Base-by-base conservation (phyloP, 768 basidiomycete genomes). In the Dendrothele bispora region DNA sequence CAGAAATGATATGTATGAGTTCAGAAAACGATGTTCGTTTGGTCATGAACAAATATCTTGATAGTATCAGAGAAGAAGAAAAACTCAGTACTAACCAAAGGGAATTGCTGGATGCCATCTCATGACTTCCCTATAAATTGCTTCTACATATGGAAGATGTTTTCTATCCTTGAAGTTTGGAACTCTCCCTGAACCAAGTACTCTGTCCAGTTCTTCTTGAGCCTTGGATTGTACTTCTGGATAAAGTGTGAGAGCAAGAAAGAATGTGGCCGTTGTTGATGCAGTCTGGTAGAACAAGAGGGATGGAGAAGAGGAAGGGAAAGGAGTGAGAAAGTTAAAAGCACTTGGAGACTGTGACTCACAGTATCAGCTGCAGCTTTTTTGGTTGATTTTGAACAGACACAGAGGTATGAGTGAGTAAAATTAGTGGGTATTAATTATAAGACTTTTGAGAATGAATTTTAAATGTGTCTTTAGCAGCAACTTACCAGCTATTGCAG, bases 201-300 rank as follows among this genome's bases (percentile, higher is more conserved):
- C 64, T 5, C 52, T 22, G 37, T 73, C 73, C 7, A 76, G 51
- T 47, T 74, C 72, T 1, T 53, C 61, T 49, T 72, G 70, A 7
- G 66, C 68, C 17, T 56, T 59, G 26, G 50, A 52, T 44, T 70
- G 70, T 3, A 67, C 57, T 2, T 67, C 63, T 1, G 70, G 72
- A 43, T 69, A 52, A 10, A 63, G 53, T 3, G 62, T 53, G 67
- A 74, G 68, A 10, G 67, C 67, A 7, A 70, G 55, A 34, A 70
- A 49, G 43, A 74, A 70, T 2, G 61, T 61, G 15, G 57, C 54
- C 2, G 71, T 48, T 0, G 61, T 61, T 8, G 65, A 63, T 69
- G 57, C 66, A 67, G 47, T 72, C 69, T n/a, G 60, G 57, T 58
- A n/a, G n/a, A n/a, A n/a, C n/a, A n/a, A n/a, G n/a, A n/a, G n/a